Evolutionary conservation across 805 yeast genomes (phyloP).

Genomic region (Lipomyces yamadae): DNA sequence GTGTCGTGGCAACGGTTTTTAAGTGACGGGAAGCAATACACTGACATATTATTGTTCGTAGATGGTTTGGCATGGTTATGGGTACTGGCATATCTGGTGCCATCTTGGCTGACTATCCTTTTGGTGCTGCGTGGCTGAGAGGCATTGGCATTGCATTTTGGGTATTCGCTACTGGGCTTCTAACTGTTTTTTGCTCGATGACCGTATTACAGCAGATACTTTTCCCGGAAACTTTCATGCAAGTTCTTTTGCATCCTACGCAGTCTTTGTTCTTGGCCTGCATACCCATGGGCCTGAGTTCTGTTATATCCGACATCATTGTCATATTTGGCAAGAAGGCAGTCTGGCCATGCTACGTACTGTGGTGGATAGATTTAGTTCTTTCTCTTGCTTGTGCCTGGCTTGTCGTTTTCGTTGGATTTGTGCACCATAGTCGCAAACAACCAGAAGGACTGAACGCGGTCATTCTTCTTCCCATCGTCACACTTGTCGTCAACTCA

Average conservation of each 20-base stretch:
- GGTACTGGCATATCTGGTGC: constrained; percentile 77
- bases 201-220: constrained; percentile 52
- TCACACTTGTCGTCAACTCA: constrained; percentile 75
- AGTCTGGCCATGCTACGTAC: constrained; percentile 59
- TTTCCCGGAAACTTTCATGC: constrained; percentile 45
- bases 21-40: not conserved
- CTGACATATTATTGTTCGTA: not conserved
- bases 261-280: constrained; percentile 75
- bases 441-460: constrained; percentile 56
- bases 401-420: constrained; percentile 60
- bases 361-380: constrained; percentile 75
- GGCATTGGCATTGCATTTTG: constrained; percentile 65
- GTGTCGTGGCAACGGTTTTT: constrained; percentile 1
- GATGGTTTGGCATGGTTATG: constrained; percentile 77
- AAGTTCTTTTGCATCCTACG: constrained; percentile 50
- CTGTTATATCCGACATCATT: constrained; percentile 64
- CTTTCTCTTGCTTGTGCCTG: constrained; percentile 64
- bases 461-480: constrained; percentile 72
- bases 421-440: constrained; percentile 47
- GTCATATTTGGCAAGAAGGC: constrained; percentile 50
- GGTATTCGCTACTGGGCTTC: constrained; percentile 57
- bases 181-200: constrained; percentile 50
- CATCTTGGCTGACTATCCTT: constrained; percentile 69
- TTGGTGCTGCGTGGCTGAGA: constrained; percentile 61
- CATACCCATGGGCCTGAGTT: constrained; percentile 75